phyloP scores from a whole-genome alignment of 2,329 filamentous ascomycete species.

The Botrytis aclada region DNA sequence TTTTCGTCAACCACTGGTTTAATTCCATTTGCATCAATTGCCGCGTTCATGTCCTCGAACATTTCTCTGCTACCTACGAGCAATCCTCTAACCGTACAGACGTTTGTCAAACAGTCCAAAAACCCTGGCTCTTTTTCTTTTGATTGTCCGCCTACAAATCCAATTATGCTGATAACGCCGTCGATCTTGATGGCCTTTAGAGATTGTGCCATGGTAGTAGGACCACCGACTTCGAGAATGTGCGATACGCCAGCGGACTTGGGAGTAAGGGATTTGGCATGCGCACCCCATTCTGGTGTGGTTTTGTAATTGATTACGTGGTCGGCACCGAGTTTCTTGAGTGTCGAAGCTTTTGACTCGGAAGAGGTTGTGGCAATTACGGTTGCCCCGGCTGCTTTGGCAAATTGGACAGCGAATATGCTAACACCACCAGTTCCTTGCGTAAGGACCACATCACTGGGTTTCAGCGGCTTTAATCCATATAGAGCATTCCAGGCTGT shows the following conservation, averaged over 20 bases:
- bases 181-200: slow-evolving; percentile 43
- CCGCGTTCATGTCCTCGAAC: slow-evolving; percentile 51
- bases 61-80: slow-evolving; percentile 46
- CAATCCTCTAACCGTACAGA: slow-evolving; percentile 47
- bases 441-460: slow-evolving; percentile 42
- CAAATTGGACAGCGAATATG: slow-evolving; percentile 42
- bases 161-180: slow-evolving; percentile 43
- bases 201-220: slow-evolving; percentile 42
- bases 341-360: slow-evolving; percentile 37
- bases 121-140: slow-evolving; percentile 33
- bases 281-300: slow-evolving; percentile 41
- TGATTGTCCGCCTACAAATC: slow-evolving; percentile 36
- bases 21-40: slow-evolving; percentile 47
- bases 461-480: slow-evolving; percentile 42
- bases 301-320: slow-evolving; percentile 46
- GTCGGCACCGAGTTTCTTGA: slow-evolving; percentile 43
- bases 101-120: slow-evolving; percentile 35
- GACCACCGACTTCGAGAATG: slow-evolving; percentile 46
- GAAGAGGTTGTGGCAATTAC: slow-evolving; percentile 46
- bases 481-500: slow-evolving; percentile 59
- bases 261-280: slow-evolving; percentile 40
- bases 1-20: slow-evolving; percentile 48
- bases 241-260: slow-evolving; percentile 42
- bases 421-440: slow-evolving; percentile 46
- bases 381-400: slow-evolving; percentile 41